Evolutionary conservation across 257 asterid species (phyloP).

Genomic region (Datura wrightii): DNA sequence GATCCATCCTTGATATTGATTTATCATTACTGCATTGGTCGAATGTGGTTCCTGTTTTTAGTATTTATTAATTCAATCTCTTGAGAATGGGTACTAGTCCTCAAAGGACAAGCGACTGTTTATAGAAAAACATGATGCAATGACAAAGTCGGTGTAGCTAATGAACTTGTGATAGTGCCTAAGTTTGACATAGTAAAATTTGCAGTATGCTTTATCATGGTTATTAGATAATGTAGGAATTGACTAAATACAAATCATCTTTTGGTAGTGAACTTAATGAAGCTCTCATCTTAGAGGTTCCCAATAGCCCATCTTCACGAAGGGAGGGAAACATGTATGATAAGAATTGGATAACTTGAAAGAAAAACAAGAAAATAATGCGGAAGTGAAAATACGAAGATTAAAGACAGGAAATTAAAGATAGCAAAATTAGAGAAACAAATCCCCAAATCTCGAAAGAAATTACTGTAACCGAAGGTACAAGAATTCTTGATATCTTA

Average conservation of each 20-base stretch:
- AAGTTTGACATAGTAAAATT: constrained; percentile 2
- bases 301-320: background rate
- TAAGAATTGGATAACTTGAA: background rate
- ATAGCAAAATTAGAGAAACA: background rate
- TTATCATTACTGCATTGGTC: constrained; percentile 7
- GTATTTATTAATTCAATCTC: background rate
- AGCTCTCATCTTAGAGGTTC: background rate
- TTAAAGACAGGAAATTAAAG: background rate
- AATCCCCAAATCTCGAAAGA: background rate
- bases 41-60: background rate
- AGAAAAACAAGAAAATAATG: background rate
- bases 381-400: background rate
- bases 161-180: background rate
- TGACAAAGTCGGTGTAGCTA: background rate
- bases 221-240: background rate
- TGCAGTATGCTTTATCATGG: background rate
- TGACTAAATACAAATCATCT: background rate
- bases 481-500: too few relatives aligned
- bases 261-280: background rate
- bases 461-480: too few relatives aligned
- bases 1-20: constrained; percentile 17
- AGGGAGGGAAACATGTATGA: background rate
- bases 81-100: background rate
- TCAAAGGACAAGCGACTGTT: constrained; percentile 7
- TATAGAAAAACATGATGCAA: background rate